These are phyloP conservation scores for Scenedesmus sp. DNA, from an alignment of 163 green algal genomes.

Conservation along the genomic window DNA sequence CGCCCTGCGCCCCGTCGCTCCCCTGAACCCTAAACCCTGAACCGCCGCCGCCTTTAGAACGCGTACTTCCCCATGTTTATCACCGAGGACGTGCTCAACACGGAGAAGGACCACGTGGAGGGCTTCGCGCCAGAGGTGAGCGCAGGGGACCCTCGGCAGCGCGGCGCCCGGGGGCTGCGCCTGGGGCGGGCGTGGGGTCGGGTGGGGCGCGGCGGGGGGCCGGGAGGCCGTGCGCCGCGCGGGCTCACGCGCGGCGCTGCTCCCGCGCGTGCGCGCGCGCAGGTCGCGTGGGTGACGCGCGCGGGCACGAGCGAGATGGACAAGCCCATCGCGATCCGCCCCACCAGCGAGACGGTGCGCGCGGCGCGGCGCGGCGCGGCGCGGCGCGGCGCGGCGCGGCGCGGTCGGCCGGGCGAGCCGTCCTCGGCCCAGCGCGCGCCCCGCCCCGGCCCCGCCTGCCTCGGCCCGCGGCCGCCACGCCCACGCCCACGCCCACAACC, in stretches of 20 bases:
- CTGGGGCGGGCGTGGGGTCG: too few relatives aligned
- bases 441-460: neutral
- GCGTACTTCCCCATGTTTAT: conserved; percentile 99
- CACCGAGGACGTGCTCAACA: conserved; percentile 93
- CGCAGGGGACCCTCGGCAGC: too few relatives aligned
- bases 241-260: too few relatives aligned
- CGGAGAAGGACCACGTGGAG: conserved; percentile 98
- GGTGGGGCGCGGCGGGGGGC: too few relatives aligned
- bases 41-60: conserved; percentile 81
- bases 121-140: conserved; percentile 82
- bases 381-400: too few relatives aligned
- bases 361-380: too few relatives aligned
- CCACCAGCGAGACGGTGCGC: conserved; percentile 95
- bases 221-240: too few relatives aligned
- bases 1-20: too few relatives aligned
- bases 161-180: too few relatives aligned
- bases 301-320: conserved; percentile 91
- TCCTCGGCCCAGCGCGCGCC: too few relatives aligned
- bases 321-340: conserved; percentile 96
- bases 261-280: neutral
- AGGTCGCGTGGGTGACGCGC: conserved; percentile 72
- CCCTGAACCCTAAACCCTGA: neutral
- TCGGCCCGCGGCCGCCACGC: neutral
- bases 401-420: too few relatives aligned
- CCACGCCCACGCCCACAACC: too few relatives aligned